Evolutionary conservation across 345 rosid genomes (phyloP), one percentile per base, ranked within the genome.

Genomic region (Hypericum androsaemum): DNA sequence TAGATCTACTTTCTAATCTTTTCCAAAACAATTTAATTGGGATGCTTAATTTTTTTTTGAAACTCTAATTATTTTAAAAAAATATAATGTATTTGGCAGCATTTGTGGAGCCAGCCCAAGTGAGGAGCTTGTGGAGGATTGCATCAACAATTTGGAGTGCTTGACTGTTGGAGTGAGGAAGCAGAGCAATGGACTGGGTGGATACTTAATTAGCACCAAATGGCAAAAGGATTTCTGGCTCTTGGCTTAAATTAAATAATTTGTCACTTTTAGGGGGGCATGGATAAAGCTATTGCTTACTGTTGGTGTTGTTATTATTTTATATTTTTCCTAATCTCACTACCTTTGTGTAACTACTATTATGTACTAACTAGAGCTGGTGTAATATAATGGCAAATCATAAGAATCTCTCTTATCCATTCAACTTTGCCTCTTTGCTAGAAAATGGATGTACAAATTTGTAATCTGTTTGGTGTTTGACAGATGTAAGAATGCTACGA

Each of bases 161-260:
- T 69, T 86, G 58, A 80, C 99, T 15, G 72, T 94, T 12, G 97
- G 98, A 57, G 98, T 92, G 16, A 81, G 77, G 77, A 88, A 80
- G 73, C 98, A 85, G 76, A 80, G 94, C 85, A 78, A 65, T 50
- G 86, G 90, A 12, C 67, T 72, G 39, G 74, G 95, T 50, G 95
- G 99, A n/a, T 94, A 88, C 54, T 73, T 94, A 46, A 78, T 94
- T 59, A 94, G 77, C 85, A 94, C 97, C 54, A 67, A 86, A 58
- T 81, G 90, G 86, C 95, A 80, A 74, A 94, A 83, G 50, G 80
- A 94, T 58, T 94, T 94, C 87, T 94, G 99, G 99, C 97, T 94
- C 40, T 61, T 94, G 63, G 99, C 97, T 53, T 94, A 75, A 49
- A 8, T 13, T 6, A 17, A 7, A 14, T 10, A 46, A 13, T 10